phyloP scores from a whole-genome alignment of 768 basidiomycete genomes.

The Clavulina sp. region DNA sequence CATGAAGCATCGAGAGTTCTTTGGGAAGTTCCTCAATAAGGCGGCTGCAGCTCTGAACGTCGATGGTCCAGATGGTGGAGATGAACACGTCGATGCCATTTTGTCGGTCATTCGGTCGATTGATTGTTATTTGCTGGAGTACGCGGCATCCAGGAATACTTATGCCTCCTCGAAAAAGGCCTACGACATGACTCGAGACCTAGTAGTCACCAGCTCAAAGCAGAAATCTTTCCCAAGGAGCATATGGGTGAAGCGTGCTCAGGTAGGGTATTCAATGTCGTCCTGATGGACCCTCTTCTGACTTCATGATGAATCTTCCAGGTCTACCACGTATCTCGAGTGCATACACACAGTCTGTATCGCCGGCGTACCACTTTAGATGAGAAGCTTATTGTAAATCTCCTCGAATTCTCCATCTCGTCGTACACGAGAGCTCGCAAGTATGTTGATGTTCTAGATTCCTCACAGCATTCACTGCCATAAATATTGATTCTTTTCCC shows the following conservation, averaged over 20 bases:
- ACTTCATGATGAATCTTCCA: constrained; percentile 19
- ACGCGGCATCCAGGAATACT: constrained; percentile 40
- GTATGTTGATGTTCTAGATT: constrained; percentile 24
- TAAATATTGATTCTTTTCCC: constrained; percentile 1
- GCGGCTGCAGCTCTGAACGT: constrained; percentile 51
- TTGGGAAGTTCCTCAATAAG: constrained; percentile 47
- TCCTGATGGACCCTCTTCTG: not conserved
- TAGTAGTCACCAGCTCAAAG: constrained; percentile 27
- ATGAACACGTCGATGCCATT: constrained; percentile 79
- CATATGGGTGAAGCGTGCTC: constrained; percentile 55
- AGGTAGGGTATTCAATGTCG: not conserved
- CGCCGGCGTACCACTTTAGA: constrained; percentile 59
- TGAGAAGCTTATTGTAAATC: constrained; percentile 45
- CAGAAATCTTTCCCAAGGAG: constrained; percentile 64
- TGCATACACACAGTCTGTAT: constrained; percentile 63
- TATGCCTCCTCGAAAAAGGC: constrained; percentile 52
- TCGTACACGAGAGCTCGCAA: constrained; percentile 62
- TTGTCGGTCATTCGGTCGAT: constrained; percentile 53
- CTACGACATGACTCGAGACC: constrained; percentile 43
- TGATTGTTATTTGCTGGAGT: constrained; percentile 56
- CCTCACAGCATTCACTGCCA: too few species aligned
- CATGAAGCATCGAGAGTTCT: constrained; percentile 36
- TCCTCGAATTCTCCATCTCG: constrained; percentile 60
- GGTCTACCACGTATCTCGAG: constrained; percentile 54
- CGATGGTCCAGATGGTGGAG: constrained; percentile 18